A percentile compares a stretch with the other conserved stretches of the same genome.
phyloP scores from a whole-genome alignment of 2,329 filamentous ascomycete genomes.

The Colletotrichum melonis region DNA sequence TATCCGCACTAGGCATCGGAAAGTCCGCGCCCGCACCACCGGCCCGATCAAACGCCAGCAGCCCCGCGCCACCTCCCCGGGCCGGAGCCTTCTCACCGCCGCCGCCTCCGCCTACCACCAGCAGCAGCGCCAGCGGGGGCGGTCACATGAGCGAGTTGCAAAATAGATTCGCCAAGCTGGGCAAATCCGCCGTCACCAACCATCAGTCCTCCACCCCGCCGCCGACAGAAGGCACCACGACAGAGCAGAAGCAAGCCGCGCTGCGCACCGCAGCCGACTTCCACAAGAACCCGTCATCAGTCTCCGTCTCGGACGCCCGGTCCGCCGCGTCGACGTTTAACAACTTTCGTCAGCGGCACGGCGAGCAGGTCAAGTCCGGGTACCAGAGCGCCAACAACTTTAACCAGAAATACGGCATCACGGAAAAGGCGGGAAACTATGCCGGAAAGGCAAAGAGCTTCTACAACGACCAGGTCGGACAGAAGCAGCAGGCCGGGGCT shows the following conservation, averaged over 20 bases:
- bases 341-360: conserved; percentile 77
- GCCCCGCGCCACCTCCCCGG: conserved; percentile 42
- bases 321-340: conserved; percentile 70
- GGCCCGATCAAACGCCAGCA: conserved; percentile 42
- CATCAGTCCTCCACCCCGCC: conserved; percentile 41
- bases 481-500: conserved; percentile 15
- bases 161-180: conserved; percentile 71
- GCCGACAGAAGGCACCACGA: conserved; percentile 66
- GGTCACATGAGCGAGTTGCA: conserved; percentile 74
- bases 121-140: background rate
- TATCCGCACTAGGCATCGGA: conserved; percentile 82
- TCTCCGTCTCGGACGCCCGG: conserved; percentile 69
- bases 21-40: conserved; percentile 39
- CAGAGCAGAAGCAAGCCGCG: conserved; percentile 73
- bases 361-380: conserved; percentile 73
- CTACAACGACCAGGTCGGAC: conserved; percentile 24
- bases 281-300: conserved; percentile 70
- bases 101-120: no score
- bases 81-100: conserved; percentile 35
- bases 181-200: conserved; percentile 46
- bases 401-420: conserved; percentile 71
- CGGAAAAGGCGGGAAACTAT: conserved; percentile 49
- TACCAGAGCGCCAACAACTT: conserved; percentile 66
- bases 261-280: conserved; percentile 70
- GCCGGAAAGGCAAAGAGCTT: conserved; percentile 11